A percentile compares a stretch with the other conserved stretches of the same genome.
Evolutionary conservation across 2,329 filamentous ascomycete species (phyloP).

Genomic region (Ceratocystis lukuohia): DNA sequence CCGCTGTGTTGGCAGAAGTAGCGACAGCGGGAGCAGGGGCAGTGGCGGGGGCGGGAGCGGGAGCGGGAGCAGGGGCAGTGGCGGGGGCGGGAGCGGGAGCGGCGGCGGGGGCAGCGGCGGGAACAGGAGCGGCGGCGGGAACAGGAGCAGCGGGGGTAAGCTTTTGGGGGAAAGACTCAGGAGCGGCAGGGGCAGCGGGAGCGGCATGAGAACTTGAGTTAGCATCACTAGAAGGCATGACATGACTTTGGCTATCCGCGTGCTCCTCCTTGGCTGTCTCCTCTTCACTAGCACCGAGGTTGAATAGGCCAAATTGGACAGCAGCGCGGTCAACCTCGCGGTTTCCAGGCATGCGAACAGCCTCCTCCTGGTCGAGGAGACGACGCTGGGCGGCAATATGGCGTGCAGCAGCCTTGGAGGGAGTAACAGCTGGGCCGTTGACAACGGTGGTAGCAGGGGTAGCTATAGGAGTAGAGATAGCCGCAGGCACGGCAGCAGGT

Average conservation of each 20-base stretch:
- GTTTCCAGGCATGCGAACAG: conserved; percentile 95
- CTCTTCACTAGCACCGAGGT: conserved; percentile 66
- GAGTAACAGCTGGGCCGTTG: conserved; percentile 38
- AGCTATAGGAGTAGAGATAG: conserved; percentile 38
- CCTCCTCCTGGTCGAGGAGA: conserved; percentile 87
- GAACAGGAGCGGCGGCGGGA: conserved; percentile 23
- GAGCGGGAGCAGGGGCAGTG: background rate
- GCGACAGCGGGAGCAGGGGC: conserved; percentile 25
- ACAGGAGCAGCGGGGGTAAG: conserved; percentile 28
- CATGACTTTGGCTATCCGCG: conserved; percentile 87
- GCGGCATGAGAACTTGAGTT: conserved; percentile 77
- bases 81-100: conserved; percentile 9
- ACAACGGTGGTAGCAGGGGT: conserved; percentile 53
- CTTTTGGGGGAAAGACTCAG: conserved; percentile 45
- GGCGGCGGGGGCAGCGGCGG: background rate
- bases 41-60: conserved; percentile 7
- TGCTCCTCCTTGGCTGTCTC: conserved; percentile 79
- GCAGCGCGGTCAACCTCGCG: conserved; percentile 85
- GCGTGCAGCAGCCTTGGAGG: conserved; percentile 47
- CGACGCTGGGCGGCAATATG: conserved; percentile 72
- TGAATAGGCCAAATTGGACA: conserved; percentile 94
- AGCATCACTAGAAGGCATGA: conserved; percentile 85
- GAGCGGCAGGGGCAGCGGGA: conserved; percentile 58
- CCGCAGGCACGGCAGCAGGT: conserved; percentile 48
- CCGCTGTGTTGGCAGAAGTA: conserved; percentile 13